Percentiles rank a stretch among this genome's conserved stretches.
These are phyloP conservation scores for Talaromyces sp. DNA, from an alignment of 2,329 filamentous ascomycete species.

Conservation along the genomic window DNA sequence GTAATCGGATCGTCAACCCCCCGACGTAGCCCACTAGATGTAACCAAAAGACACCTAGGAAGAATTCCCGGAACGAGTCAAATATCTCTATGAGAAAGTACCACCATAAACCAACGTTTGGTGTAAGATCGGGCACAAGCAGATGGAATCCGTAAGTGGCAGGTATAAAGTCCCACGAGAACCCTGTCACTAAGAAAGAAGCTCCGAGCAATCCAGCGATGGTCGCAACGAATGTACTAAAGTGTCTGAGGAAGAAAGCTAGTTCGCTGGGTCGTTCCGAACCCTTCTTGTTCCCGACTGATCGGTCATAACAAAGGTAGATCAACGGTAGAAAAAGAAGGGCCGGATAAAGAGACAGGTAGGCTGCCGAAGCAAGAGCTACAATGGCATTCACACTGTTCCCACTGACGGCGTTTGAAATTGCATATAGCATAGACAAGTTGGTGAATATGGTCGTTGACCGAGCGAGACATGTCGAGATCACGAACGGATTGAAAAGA, in stretches of 20 bases:
- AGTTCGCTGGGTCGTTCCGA: slow-evolving; percentile 24
- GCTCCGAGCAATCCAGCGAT: slow-evolving; percentile 61
- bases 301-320: slow-evolving; percentile 70
- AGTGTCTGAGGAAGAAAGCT: slow-evolving; percentile 53
- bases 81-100: slow-evolving; percentile 99
- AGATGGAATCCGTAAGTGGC: slow-evolving; percentile 93
- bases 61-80: slow-evolving; percentile 94
- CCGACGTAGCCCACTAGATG: slow-evolving; percentile 87
- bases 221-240: slow-evolving; percentile 50
- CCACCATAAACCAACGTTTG: slow-evolving; percentile 97
- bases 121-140: slow-evolving; percentile 83
- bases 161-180: slow-evolving; percentile 79
- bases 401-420: slow-evolving; percentile 73
- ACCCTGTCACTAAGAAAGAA: slow-evolving; percentile 66
- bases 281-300: neutral
- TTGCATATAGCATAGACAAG: slow-evolving; percentile 76
- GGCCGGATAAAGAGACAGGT: slow-evolving; percentile 86
- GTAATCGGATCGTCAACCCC: slow-evolving; percentile 75
- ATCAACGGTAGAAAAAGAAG: slow-evolving; percentile 78
- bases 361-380: slow-evolving; percentile 78
- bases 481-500: slow-evolving; percentile 90
- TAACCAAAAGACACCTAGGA: slow-evolving; percentile 96
- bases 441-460: slow-evolving; percentile 87
- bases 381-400: slow-evolving; percentile 72
- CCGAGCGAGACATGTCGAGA: slow-evolving; percentile 83